Base-by-base conservation (phyloP, 129 eudicot genomes). In the Artemisia annua region DNA sequence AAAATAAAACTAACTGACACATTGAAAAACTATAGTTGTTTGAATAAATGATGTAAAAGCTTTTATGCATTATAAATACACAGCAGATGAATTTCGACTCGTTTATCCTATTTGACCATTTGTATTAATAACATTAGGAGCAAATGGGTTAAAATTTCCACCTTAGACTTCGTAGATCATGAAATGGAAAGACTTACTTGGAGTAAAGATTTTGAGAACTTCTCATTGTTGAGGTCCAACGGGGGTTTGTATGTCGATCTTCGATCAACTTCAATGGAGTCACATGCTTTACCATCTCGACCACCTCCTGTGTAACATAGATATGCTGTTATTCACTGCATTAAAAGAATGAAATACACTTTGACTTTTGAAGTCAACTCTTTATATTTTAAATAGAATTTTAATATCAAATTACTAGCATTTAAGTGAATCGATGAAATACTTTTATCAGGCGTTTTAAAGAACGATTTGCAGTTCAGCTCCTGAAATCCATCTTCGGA, bases 161-260 rank as follows among this genome's bases (percentile, higher is more conserved):
- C 35, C 22, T 57, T 69, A 49, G 4, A 2, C 44, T 43, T 18
- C 4, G 15, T 66, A 9, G 49, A 74, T 75, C 67, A 22, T 20
- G 19, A 57, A 56, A 19, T 10, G 7, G 14, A 48, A 64, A 24
- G 54, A 22, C 92, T 82, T 84, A 88, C 96, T 53, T 64, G 76
- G 75, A 71, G 14, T 18, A 88, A 81, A 35, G 77, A 77, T 61
- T 77, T 77, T n/a, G 74, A 66, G 57, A 50, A 52, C 5, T 43
- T 74, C 19, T 67, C 83, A 39, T 78, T 63, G 70, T 66, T 43
- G 71, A 64, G 24, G 52, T 61, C 46, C 70, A 63, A 46, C 55
- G 16, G 50, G 14, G 85, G 86, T 72, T 56, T 59, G 44, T 87
- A 91, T 60, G 96, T 84, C 63, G 69, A 70, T 24, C 28, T 24